Conservation (phyloP, 306 rosid species). For the Parietaria judaica region DNA sequence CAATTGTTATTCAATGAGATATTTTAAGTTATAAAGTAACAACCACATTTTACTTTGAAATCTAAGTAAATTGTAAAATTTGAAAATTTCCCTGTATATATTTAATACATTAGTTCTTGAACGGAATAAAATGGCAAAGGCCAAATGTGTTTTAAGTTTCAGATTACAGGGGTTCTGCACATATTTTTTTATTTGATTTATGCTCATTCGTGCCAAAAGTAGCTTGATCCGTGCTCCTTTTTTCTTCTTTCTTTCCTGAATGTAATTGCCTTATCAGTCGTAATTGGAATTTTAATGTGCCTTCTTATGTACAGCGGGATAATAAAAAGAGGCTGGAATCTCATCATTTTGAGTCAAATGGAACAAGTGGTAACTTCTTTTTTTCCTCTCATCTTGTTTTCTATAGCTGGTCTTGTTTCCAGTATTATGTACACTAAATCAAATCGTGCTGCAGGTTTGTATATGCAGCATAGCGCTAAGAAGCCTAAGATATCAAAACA, state of each 20-base stretch:
- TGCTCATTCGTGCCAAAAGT: no score
- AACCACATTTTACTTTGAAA: no score
- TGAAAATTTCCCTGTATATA: no score
- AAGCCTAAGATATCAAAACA: slow-evolving; percentile 72
- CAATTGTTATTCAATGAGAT: no score
- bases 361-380: slow-evolving; percentile 53
- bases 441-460: slow-evolving; percentile 53
- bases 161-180: no score
- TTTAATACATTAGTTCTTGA: no score
- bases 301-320: slow-evolving; percentile 63
- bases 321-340: slow-evolving; percentile 70
- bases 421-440: slow-evolving; percentile 14
- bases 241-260: not conserved
- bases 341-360: slow-evolving; percentile 76
- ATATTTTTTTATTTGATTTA: no score
- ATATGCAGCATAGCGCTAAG: slow-evolving; percentile 61
- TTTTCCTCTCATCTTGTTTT: slow-evolving; percentile 10
- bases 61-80: no score
- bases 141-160: no score
- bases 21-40: no score
- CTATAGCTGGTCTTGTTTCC: slow-evolving; percentile 16
- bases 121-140: no score
- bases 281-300: slow-evolving; percentile 9
- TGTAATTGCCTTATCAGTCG: not conserved
- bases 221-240: not conserved